Conservation (phyloP, 1,284 basidiomycete species). For the Pseudozyma tsukubaensis region DNA sequence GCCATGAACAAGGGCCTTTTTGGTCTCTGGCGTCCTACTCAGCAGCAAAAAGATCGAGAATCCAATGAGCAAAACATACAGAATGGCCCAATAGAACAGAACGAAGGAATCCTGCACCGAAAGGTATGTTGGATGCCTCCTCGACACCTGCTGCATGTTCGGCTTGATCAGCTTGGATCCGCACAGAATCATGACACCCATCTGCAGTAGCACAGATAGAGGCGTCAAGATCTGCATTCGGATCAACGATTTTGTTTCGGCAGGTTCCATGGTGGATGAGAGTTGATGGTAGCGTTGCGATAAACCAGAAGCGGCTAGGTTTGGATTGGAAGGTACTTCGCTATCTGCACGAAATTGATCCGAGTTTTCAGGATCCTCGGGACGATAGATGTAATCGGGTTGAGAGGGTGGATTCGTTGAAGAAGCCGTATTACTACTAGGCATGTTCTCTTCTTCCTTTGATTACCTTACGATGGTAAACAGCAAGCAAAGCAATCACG, state of each 20-base stretch:
- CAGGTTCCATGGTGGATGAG: slow-evolving; percentile 39
- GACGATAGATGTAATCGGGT: slow-evolving; percentile 59
- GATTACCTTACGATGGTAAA: not conserved
- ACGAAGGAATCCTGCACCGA: slow-evolving; percentile 78
- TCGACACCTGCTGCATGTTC: slow-evolving; percentile 43
- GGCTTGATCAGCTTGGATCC: slow-evolving; percentile 52
- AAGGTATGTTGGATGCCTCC: slow-evolving; percentile 76
- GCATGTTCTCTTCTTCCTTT: slow-evolving; percentile 17
- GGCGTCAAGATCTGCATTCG: slow-evolving; percentile 55
- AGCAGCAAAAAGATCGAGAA: slow-evolving; percentile 82
- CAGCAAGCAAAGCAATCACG: slow-evolving; percentile 4
- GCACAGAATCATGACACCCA: slow-evolving; percentile 50
- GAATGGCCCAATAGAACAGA: slow-evolving; percentile 75
- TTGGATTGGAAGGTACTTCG: slow-evolving; percentile 20
- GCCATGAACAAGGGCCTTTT: slow-evolving; percentile 72
- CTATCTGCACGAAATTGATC: slow-evolving; percentile 29
- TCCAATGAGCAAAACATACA: slow-evolving; percentile 75
- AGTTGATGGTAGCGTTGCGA: slow-evolving; percentile 40
- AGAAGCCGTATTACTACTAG: slow-evolving; percentile 21
- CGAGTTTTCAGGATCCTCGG: slow-evolving; percentile 50
- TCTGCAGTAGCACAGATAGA: slow-evolving; percentile 47
- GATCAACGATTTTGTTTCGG: slow-evolving; percentile 44
- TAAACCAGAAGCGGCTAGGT: slow-evolving; percentile 19
- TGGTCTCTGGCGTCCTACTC: slow-evolving; percentile 81
- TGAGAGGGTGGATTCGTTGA: slow-evolving; percentile 58